phyloP scores from a whole-genome alignment of 306 rosid species.

The Benincasa hispida region DNA sequence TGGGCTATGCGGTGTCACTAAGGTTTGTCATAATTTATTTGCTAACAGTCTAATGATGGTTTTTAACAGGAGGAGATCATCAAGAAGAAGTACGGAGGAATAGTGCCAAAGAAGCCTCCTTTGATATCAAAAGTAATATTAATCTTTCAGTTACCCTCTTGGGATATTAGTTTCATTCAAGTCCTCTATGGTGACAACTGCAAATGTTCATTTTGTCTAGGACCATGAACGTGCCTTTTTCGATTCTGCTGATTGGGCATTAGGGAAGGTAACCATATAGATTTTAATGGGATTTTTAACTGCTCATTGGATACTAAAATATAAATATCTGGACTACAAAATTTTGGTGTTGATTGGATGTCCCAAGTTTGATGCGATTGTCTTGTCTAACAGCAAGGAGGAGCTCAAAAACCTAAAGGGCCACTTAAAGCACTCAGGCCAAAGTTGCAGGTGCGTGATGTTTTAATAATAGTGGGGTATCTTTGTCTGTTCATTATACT shows the following conservation, averaged over 20 bases:
- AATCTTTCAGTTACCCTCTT: not conserved
- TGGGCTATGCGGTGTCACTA: not conserved
- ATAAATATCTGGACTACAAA: not conserved
- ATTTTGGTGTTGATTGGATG: not conserved
- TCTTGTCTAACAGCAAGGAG: conserved; percentile 46
- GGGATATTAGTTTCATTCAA: not conserved
- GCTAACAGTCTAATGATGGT: conserved; percentile 14
- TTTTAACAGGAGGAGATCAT: conserved; percentile 53
- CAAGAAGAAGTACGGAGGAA: conserved; percentile 89
- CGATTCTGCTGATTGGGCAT: conserved; percentile 99
- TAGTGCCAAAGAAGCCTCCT: conserved; percentile 83
- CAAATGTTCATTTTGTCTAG: conserved; percentile 27
- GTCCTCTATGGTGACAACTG: conserved; percentile 7
- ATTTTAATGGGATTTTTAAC: not conserved
- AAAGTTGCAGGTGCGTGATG: conserved; percentile 65
- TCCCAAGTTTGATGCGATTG: conserved; percentile 15
- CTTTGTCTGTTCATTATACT: not conserved
- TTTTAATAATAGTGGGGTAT: not conserved
- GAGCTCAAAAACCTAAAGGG: conserved; percentile 87
- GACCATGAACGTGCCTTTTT: conserved; percentile 97
- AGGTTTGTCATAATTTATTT: not conserved
- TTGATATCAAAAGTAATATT: conserved; percentile 74
- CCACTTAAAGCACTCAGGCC: conserved; percentile 98
- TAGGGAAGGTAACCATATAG: conserved; percentile 62
- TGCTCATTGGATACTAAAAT: not conserved